Evolutionary conservation across 192 early-diverging fungal genomes (phyloP).

Genomic region (Coemansia sp.): DNA sequence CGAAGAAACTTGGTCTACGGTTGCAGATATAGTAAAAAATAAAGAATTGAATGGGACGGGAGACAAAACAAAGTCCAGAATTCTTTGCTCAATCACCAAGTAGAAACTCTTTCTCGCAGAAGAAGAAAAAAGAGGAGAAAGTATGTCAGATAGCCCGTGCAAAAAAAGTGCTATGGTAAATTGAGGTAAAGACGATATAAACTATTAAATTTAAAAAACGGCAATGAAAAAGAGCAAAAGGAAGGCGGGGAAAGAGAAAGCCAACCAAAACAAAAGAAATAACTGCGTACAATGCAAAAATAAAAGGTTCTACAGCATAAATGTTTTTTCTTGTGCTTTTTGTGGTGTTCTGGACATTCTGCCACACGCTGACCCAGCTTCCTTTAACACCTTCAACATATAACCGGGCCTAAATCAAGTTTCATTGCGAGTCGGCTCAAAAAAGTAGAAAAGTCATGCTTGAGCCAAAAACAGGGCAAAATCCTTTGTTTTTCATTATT

Average conservation of each 20-base stretch:
- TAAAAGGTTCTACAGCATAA: neutral
- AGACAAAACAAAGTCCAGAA: neutral
- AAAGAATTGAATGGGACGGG: neutral
- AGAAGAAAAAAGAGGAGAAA: neutral
- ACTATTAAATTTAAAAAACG: too few species aligned
- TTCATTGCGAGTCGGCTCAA: neutral
- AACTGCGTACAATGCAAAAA: neutral
- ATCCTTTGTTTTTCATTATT: neutral
- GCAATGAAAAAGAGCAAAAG: neutral
- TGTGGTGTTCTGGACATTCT: neutral
- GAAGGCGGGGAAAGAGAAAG: constrained; percentile 10
- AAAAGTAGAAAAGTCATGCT: neutral
- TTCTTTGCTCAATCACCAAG: neutral
- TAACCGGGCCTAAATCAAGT: neutral
- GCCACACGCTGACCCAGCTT: neutral
- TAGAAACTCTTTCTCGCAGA: too few species aligned
- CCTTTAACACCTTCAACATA: neutral
- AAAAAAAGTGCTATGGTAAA: neutral
- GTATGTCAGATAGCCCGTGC: neutral
- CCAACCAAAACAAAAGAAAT: neutral
- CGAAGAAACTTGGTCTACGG: neutral
- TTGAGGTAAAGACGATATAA: too few species aligned
- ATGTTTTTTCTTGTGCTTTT: neutral
- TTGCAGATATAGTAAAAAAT: neutral
- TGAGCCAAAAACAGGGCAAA: neutral